Evolutionary conservation across 345 rosid genomes (phyloP).

Genomic region (Aethionema arabicum): DNA sequence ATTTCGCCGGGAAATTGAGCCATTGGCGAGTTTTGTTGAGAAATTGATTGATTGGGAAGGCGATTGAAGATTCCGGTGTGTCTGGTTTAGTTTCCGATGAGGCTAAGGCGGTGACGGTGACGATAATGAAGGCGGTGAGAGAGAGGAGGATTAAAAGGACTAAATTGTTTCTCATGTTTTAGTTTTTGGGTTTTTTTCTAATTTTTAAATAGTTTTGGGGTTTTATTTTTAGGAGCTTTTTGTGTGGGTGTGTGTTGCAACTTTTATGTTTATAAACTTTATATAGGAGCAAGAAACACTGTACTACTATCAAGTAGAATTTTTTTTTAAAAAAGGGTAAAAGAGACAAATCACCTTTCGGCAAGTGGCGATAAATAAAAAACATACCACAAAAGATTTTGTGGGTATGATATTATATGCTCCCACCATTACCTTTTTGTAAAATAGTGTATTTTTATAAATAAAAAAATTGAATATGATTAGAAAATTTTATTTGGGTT

Average conservation of each 20-base stretch:
- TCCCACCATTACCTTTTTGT: slow-evolving; percentile 19
- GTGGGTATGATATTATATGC: slow-evolving; percentile 18
- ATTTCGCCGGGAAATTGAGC: slow-evolving; percentile 25
- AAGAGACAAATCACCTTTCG: slow-evolving; percentile 11
- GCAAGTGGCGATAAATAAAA: slow-evolving; percentile 21
- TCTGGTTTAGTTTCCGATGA: slow-evolving; percentile 16
- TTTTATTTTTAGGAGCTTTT: neutral
- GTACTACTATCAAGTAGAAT: slow-evolving; percentile 2
- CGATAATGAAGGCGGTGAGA: slow-evolving; percentile 16
- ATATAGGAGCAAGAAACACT: slow-evolving; percentile 21
- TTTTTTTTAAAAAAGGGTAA: neutral
- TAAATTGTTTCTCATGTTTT: slow-evolving; percentile 28
- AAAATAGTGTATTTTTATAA: neutral
- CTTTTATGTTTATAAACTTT: slow-evolving; percentile 5
- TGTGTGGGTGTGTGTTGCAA: neutral
- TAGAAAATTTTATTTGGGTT: neutral
- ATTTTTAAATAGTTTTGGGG: neutral
- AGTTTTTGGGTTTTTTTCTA: neutral
- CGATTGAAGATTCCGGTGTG: slow-evolving; percentile 1
- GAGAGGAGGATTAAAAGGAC: slow-evolving; percentile 25
- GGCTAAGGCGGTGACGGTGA: slow-evolving; percentile 20
- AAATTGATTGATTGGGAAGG: slow-evolving; percentile 4
- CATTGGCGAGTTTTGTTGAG: slow-evolving; percentile 36
- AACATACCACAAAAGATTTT: slow-evolving; percentile 5
- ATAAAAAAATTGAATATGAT: neutral